phyloP scores from a whole-genome alignment of 2,329 filamentous ascomycete species.

The Monosporascus ibericus region DNA sequence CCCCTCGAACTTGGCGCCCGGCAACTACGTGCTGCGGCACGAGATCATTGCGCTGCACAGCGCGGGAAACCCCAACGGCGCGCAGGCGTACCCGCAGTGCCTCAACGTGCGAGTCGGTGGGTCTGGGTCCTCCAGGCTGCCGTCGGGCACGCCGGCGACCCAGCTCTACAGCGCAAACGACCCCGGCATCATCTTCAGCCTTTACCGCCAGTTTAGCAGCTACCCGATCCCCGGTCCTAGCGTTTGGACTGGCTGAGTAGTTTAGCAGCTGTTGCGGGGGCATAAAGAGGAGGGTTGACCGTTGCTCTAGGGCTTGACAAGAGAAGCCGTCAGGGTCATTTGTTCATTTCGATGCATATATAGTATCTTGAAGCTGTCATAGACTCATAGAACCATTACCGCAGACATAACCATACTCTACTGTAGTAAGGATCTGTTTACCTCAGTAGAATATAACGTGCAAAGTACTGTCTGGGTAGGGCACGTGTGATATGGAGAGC shows the following conservation, averaged over 20 bases:
- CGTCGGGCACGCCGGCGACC: conserved; percentile 42
- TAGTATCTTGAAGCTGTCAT: no score
- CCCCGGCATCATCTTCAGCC: conserved; percentile 48
- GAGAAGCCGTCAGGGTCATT: no score
- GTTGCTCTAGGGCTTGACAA: no score
- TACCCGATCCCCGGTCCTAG: conserved; percentile 21
- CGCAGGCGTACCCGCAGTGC: conserved; percentile 46
- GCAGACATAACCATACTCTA: no score
- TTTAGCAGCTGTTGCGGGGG: no score
- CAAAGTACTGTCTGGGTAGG: no score
- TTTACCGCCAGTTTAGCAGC: conserved; percentile 34
- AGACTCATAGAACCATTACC: no score
- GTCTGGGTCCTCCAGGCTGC: conserved; percentile 36
- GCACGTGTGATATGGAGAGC: no score
- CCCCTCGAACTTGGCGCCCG: conserved; percentile 33
- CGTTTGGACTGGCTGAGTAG: background rate
- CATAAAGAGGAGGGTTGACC: no score
- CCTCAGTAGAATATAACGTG: no score
- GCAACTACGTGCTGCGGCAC: conserved; percentile 44
- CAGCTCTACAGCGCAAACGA: conserved; percentile 47
- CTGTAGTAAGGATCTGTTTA: no score
- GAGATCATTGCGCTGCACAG: conserved; percentile 45
- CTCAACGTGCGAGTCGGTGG: conserved; percentile 51
- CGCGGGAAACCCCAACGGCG: conserved; percentile 33
- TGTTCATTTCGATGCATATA: no score